phyloP scores from a whole-genome alignment of 495 filamentous ascomycete genomes.

The Trichoderma gamsii region DNA sequence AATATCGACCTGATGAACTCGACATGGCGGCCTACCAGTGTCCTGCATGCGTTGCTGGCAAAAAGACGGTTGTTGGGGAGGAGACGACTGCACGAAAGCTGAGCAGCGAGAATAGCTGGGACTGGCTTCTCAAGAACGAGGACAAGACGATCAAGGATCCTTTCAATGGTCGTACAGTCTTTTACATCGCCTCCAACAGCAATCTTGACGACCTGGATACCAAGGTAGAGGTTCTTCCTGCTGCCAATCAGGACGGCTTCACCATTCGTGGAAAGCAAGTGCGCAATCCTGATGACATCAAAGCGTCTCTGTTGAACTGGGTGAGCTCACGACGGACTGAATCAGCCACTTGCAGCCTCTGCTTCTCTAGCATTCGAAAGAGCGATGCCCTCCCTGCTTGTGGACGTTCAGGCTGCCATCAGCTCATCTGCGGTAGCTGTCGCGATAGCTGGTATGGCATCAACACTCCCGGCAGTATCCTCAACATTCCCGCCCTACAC shows the following conservation, averaged over 20 bases:
- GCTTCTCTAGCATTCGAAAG: slow-evolving; percentile 32
- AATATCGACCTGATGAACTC: slow-evolving; percentile 30
- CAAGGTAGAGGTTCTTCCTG: slow-evolving; percentile 34
- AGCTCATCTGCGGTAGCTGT: slow-evolving; percentile 24
- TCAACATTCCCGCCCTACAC: slow-evolving; percentile 32
- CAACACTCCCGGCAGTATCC: slow-evolving; percentile 25
- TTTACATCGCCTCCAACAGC: slow-evolving; percentile 30
- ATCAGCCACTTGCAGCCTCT: slow-evolving; percentile 33
- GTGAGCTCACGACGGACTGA: slow-evolving; percentile 31
- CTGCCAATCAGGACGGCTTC: slow-evolving; percentile 17
- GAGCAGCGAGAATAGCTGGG: slow-evolving; percentile 29
- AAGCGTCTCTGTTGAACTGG: slow-evolving; percentile 28
- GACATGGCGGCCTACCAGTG: slow-evolving; percentile 29
- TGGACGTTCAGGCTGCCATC: slow-evolving; percentile 21
- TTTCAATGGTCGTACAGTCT: slow-evolving; percentile 35
- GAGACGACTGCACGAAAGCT: slow-evolving; percentile 30
- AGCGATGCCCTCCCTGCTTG: slow-evolving; percentile 22
- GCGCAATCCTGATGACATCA: slow-evolving; percentile 31
- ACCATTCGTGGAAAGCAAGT: slow-evolving; percentile 34
- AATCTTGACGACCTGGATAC: slow-evolving; percentile 27
- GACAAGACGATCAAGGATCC: slow-evolving; percentile 25
- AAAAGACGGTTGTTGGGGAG: slow-evolving; percentile 26
- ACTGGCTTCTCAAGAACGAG: slow-evolving; percentile 36
- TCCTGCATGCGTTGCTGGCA: slow-evolving; percentile 29
- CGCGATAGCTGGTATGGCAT: slow-evolving; percentile 22